Evolutionary conservation across 495 filamentous ascomycete genomes (phyloP).

Genomic region (Neurospora discreta): DNA sequence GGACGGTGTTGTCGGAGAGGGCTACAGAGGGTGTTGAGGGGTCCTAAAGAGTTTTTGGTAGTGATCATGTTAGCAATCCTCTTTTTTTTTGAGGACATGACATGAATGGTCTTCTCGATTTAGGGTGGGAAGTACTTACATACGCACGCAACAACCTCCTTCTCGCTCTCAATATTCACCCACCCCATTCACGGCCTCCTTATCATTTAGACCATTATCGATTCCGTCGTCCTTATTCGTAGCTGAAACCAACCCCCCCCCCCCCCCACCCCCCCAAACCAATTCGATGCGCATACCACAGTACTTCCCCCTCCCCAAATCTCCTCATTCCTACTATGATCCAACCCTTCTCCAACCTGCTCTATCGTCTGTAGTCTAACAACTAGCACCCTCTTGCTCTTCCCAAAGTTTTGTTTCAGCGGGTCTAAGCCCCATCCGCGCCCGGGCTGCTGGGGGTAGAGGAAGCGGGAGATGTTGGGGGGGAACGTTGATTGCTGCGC

Average conservation of each 20-base stretch:
- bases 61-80: no score
- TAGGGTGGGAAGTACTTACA: background rate
- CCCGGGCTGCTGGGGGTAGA: slow-evolving; percentile 8
- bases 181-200: background rate
- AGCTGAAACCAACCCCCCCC: slow-evolving; percentile 20
- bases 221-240: slow-evolving; percentile 3
- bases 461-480: slow-evolving; percentile 41
- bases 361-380: slow-evolving; percentile 2
- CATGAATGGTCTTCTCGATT: no score
- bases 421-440: slow-evolving; percentile 25
- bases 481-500: slow-evolving; percentile 45
- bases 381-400: slow-evolving; percentile 5
- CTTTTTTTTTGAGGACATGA: no score
- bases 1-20: slow-evolving; percentile 24
- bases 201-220: background rate
- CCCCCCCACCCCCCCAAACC: slow-evolving; percentile 34
- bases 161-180: slow-evolving; percentile 19
- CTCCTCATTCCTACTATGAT: slow-evolving; percentile 2
- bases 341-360: background rate
- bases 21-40: slow-evolving; percentile 25
- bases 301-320: background rate
- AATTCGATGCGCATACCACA: slow-evolving; percentile 10
- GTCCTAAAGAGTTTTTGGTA: background rate
- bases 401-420: slow-evolving; percentile 1
- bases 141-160: slow-evolving; percentile 8